phyloP scores from a whole-genome alignment of 371 early-diverging fungal genomes.

The Mucor indicus region DNA sequence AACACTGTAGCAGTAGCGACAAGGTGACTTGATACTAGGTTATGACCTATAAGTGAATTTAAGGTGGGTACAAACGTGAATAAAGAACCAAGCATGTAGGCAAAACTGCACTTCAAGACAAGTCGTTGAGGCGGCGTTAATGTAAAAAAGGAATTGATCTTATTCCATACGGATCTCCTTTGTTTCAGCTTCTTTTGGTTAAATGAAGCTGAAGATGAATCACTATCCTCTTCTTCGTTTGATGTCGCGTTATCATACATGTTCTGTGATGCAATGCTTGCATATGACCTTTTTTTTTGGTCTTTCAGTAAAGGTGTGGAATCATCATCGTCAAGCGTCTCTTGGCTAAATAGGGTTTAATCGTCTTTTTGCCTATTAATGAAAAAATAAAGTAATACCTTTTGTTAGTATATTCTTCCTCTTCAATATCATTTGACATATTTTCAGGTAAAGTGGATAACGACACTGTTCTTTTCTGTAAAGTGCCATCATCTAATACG shows the following conservation, averaged over 20 bases:
- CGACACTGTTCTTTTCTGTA: conserved; percentile 27
- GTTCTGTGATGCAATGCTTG: conserved; percentile 4
- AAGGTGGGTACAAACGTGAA: conserved; percentile 60
- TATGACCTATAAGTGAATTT: conserved; percentile 37
- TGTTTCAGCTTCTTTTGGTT: neutral
- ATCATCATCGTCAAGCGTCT: conserved; percentile 1
- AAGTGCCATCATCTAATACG: conserved; percentile 32
- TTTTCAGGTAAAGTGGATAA: conserved; percentile 27
- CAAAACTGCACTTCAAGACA: conserved; percentile 59
- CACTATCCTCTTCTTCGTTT: conserved; percentile 12
- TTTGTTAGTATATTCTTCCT: neutral
- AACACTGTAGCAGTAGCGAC: conserved; percentile 62
- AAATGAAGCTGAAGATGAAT: conserved; percentile 3
- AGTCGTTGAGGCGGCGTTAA: conserved; percentile 31
- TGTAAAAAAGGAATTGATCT: neutral
- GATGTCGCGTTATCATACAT: conserved; percentile 10
- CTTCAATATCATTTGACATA: neutral
- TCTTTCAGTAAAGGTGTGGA: conserved; percentile 12
- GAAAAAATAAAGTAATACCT: neutral
- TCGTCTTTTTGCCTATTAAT: neutral
- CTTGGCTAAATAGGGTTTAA: neutral
- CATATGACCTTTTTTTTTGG: conserved; percentile 16
- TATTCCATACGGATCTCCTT: neutral
- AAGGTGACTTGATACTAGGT: conserved; percentile 44
- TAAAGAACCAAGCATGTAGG: conserved; percentile 57